A percentile compares a stretch with the other conserved stretches of the same genome.
These are phyloP conservation scores for Mucor racemosus DNA, from an alignment of 371 early-diverging fungal species.

Conservation along the genomic window DNA sequence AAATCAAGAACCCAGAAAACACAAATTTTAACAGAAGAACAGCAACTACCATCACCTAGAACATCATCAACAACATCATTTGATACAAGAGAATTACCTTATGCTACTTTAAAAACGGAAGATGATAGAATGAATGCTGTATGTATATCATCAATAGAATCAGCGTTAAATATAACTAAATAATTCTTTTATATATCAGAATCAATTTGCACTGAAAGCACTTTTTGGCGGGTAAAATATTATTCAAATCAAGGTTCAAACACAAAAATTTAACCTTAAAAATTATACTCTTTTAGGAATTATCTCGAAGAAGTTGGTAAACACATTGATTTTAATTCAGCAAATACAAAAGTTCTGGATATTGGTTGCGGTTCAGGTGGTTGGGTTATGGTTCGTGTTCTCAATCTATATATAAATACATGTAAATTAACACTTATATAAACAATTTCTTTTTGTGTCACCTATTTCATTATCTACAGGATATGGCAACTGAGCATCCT, in stretches of 20 bases:
- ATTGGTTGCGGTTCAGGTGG: constrained; percentile 37
- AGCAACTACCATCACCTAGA: background rate
- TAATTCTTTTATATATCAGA: constrained; percentile 2
- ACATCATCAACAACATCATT: background rate
- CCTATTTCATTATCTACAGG: constrained; percentile 12
- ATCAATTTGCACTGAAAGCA: constrained; percentile 25
- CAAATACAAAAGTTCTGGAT: constrained; percentile 17
- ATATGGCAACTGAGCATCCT: constrained; percentile 58
- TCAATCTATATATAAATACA: background rate
- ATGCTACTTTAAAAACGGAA: constrained; percentile 5
- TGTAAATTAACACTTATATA: background rate
- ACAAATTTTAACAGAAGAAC: background rate
- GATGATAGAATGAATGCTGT: constrained; percentile 25
- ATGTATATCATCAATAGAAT: background rate
- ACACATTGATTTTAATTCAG: constrained; percentile 18
- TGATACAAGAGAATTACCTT: background rate
- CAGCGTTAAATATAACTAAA: background rate
- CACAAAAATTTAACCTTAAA: background rate
- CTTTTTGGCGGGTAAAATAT: constrained; percentile 23
- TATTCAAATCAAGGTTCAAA: background rate
- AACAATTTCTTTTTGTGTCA: background rate
- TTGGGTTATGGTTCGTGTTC: constrained; percentile 33
- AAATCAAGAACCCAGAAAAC: background rate
- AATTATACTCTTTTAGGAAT: constrained; percentile 18
- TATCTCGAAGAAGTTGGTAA: background rate